Base-by-base conservation (phyloP, 768 basidiomycete species). In the Leccinellum albellum region DNA sequence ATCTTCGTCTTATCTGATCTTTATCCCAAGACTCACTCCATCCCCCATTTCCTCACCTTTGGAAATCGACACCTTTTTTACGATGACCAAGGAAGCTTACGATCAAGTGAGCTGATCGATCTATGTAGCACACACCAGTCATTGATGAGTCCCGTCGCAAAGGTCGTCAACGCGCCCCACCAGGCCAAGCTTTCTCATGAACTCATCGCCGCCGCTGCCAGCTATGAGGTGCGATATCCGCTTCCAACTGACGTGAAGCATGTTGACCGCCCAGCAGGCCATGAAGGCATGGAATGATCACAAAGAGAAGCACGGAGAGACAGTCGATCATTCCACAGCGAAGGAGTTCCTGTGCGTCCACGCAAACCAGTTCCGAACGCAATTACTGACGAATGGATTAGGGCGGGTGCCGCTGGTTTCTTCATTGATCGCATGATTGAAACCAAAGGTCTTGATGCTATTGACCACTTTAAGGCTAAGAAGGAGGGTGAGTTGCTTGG, bases 121-220 rank as follows among this genome's bases (percentile, higher is more conserved):
- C 26, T 14, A 6, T 14, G 5, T 31, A 35, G 28, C 4, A 23
- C 9, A 17, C 9, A 20, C 5, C 12, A 5, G 4, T 33, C 2
- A n/a, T 50, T 61, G 33, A 64, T 42, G 6, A 24, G 20, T 55
- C 31, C 42, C 31, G 1, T 17, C 31, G 48, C 24, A 51, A 59
- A 86, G 83, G 78, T 80, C 46, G 26, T 51, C 21, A 78, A 77
- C 51, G 75, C 76, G 15, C 78, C 77, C 12, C 86, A 87, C 75
- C 72, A 85, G 73, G 82, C n/a, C n/a, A n/a, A n/a, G n/a, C n/a
- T 87, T 53, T 81, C 84, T 9, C 87, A 89, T 68, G 83, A 89
- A 71, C 67, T 88, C 44, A 78, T 89, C 59, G 83, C 84, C 48
- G 86, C 73, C 42, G 88, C 88, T 46, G 87, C 86, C 6, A 70